Percentiles rank a stretch among this genome's conserved stretches.
These are phyloP conservation scores for Mrakia blollopis DNA, from an alignment of 768 basidiomycete genomes.

Conservation along the genomic window DNA sequence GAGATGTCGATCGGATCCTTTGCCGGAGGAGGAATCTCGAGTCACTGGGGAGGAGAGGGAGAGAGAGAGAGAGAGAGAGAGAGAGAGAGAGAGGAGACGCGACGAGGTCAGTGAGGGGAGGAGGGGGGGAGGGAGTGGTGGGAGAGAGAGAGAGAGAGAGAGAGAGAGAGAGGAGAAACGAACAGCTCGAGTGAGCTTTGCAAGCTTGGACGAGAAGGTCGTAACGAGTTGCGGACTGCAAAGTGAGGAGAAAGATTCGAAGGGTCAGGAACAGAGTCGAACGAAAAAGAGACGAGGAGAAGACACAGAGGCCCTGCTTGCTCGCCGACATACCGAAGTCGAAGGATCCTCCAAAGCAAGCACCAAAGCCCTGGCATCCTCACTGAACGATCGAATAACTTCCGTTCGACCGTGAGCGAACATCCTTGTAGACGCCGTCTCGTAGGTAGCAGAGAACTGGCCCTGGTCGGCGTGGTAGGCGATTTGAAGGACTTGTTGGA, in stretches of 20 bases:
- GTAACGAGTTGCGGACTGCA: slow-evolving; percentile 46
- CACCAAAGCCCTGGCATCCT: slow-evolving; percentile 70
- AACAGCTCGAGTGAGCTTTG: slow-evolving; percentile 60
- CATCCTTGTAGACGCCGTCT: slow-evolving; percentile 81
- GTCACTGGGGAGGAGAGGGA: slow-evolving; percentile 43
- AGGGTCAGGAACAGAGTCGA: not conserved
- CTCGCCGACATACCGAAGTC: slow-evolving; percentile 40
- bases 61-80: no score
- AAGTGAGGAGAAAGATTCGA: not conserved
- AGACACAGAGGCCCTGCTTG: no score
- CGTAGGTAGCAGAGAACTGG: slow-evolving; percentile 80
- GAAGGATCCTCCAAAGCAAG: slow-evolving; percentile 60
- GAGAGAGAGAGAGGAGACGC: not conserved
- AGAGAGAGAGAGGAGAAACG: not conserved
- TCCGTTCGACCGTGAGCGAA: slow-evolving; percentile 87
- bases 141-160: not conserved
- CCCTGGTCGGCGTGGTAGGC: slow-evolving; percentile 79
- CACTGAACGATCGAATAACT: slow-evolving; percentile 71
- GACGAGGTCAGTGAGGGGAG: not conserved
- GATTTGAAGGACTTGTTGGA: slow-evolving; percentile 86
- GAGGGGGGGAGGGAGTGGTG: not conserved
- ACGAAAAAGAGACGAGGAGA: not conserved
- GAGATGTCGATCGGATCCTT: slow-evolving; percentile 86
- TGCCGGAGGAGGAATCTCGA: slow-evolving; percentile 70
- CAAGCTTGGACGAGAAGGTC: slow-evolving; percentile 63